Percentiles rank a stretch among this genome's conserved stretches.
Evolutionary conservation across 2,329 filamentous ascomycete genomes (phyloP).

Genomic region (Aquanectria penicillioides): DNA sequence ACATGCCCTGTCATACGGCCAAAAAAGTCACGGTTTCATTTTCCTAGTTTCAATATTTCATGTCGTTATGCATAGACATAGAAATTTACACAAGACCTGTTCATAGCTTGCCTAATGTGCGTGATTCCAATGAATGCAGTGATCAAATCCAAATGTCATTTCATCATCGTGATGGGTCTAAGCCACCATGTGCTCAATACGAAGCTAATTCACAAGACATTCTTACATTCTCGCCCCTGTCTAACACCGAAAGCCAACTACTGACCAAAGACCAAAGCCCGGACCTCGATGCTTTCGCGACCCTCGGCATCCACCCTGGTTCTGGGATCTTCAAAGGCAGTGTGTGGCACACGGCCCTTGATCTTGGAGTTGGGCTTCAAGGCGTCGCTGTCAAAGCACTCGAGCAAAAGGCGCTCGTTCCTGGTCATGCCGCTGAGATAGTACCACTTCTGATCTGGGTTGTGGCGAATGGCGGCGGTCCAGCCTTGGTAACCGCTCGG

Average conservation of each 20-base stretch:
- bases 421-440: slow-evolving; percentile 84
- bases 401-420: slow-evolving; percentile 77
- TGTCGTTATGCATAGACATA: slow-evolving; percentile 34
- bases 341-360: slow-evolving; percentile 73
- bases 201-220: slow-evolving; percentile 1
- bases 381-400: slow-evolving; percentile 79
- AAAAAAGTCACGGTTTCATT: slow-evolving; percentile 24
- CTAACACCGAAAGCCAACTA: slow-evolving; percentile 38
- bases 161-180: not conserved
- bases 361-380: slow-evolving; percentile 59
- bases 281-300: slow-evolving; percentile 90
- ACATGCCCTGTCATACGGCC: not conserved
- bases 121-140: not conserved
- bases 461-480: slow-evolving; percentile 75
- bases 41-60: slow-evolving; percentile 1
- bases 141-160: slow-evolving; percentile 4
- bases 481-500: slow-evolving; percentile 71
- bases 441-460: slow-evolving; percentile 74
- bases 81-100: slow-evolving; percentile 29
- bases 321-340: slow-evolving; percentile 81
- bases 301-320: slow-evolving; percentile 75
- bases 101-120: slow-evolving; percentile 8
- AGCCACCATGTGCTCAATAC: not conserved
- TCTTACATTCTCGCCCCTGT: not conserved
- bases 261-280: slow-evolving; percentile 82